Evolutionary conservation across 2,329 filamentous ascomycete genomes (phyloP), one percentile per base, ranked within the genome.

Genomic region (Beauveria sp.): DNA sequence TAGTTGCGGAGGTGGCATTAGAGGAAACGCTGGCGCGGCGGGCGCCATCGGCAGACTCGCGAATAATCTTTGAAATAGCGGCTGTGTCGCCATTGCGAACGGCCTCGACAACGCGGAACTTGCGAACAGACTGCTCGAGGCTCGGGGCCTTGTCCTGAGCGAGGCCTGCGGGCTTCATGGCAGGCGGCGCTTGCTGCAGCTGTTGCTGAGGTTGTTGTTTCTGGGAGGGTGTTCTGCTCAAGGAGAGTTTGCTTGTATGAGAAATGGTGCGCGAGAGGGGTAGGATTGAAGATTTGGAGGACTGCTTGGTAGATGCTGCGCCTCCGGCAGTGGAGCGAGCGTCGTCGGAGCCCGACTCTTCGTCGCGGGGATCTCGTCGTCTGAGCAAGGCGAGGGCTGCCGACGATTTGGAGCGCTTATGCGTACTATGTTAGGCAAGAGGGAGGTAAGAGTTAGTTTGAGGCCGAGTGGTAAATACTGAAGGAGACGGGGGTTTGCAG

Each of bases 41-140:
- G 53, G 78, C 77, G 63, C 75, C 74, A 59, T 84, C 79, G 63
- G 78, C 74, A 46, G 83, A 84, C 64, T 92, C 89, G 64, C 88
- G 83, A 66, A 97, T 90, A 1, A 90, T 90, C 72, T 88, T 93
- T 34, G 90, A 91, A 68, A 99, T 97, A 43, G 90, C 90, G 16
- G 88, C 88, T 0, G 91, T 96, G 73, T 99, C 93, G 60, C 95
- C 95, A 72, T 85, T 95, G 66, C 93, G 86, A 66, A 99, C 79
- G 48, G 93, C 89, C 77, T 98, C 95, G 71, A 98, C 96, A 52
- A 97, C 86, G 67, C 93, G 88, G 75, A 99, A 99, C 67, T 96
- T 93, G 71, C 89, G 87, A 59, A 99, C 91, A 0, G 93, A 97
- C 74, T 96, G 92, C 72, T 99, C 93, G 63, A 99, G 89, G 26